phyloP scores from a whole-genome alignment of 108 stramenopile genomes.

The Chaetoceros tenuissimus region DNA sequence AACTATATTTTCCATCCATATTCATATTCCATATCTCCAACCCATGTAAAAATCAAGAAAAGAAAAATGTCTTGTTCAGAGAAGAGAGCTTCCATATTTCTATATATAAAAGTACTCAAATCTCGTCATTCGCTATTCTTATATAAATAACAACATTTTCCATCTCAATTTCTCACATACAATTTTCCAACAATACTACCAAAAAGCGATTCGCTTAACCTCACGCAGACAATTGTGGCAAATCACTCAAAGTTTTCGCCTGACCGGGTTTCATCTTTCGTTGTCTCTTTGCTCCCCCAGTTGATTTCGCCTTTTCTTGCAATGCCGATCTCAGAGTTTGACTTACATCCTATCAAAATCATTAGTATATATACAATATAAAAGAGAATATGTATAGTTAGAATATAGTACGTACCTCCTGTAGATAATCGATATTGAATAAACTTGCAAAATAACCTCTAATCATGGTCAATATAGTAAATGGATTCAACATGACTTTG shows the following conservation, averaged over 20 bases:
- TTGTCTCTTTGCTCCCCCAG: constrained; percentile 22
- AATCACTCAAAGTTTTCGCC: constrained; percentile 76
- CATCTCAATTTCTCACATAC: no score
- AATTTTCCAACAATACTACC: no score
- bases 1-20: no score
- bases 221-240: constrained; percentile 83
- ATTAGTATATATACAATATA: background rate
- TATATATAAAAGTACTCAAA: no score
- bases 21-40: no score
- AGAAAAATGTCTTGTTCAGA: no score
- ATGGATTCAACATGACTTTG: constrained; percentile 70
- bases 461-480: constrained; percentile 61
- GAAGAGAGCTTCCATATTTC: no score
- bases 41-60: no score
- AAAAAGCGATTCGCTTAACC: constrained; percentile 76
- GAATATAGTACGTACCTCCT: constrained; percentile 5
- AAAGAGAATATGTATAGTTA: background rate
- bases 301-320: constrained; percentile 63
- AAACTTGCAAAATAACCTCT: constrained; percentile 61
- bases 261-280: constrained; percentile 75
- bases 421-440: constrained; percentile 56
- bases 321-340: constrained; percentile 68
- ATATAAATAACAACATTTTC: no score
- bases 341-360: constrained; percentile 33
- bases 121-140: no score